phyloP scores from a whole-genome alignment of 176 grass and related monocot species.

The Microstegium vimineum region DNA sequence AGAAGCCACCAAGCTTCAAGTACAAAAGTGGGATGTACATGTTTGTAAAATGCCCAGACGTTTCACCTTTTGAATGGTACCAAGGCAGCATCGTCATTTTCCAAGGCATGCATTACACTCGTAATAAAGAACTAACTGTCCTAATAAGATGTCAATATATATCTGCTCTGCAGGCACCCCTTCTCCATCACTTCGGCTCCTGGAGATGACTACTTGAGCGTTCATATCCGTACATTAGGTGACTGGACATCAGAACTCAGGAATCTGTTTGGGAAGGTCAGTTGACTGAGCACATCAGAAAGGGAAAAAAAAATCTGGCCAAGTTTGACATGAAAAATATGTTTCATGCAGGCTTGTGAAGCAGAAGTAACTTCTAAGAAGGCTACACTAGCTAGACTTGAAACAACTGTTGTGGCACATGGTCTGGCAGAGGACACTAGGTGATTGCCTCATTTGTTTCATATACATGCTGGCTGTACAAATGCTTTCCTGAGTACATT shows the following conservation, averaged over 20 bases:
- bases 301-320: background rate
- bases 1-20: conserved; percentile 77
- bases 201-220: conserved; percentile 85
- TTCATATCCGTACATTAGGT: conserved; percentile 92
- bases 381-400: conserved; percentile 73
- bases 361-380: conserved; percentile 76
- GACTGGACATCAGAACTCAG: conserved; percentile 95
- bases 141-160: background rate
- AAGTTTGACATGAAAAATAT: background rate
- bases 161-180: conserved; percentile 65
- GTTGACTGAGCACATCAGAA: background rate
- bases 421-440: conserved; percentile 51
- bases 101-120: background rate
- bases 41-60: conserved; percentile 95
- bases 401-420: conserved; percentile 86
- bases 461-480: background rate
- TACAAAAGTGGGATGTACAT: conserved; percentile 99
- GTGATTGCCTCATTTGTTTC: conserved; percentile 19
- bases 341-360: conserved; percentile 67
- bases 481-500: background rate
- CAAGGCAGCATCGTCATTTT: background rate
- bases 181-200: conserved; percentile 99
- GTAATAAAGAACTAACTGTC: background rate
- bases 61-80: conserved; percentile 95
- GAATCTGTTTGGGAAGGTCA: conserved; percentile 86